Conservation (phyloP, 257 asterid genomes). For the Orobanche coerulescens region DNA sequence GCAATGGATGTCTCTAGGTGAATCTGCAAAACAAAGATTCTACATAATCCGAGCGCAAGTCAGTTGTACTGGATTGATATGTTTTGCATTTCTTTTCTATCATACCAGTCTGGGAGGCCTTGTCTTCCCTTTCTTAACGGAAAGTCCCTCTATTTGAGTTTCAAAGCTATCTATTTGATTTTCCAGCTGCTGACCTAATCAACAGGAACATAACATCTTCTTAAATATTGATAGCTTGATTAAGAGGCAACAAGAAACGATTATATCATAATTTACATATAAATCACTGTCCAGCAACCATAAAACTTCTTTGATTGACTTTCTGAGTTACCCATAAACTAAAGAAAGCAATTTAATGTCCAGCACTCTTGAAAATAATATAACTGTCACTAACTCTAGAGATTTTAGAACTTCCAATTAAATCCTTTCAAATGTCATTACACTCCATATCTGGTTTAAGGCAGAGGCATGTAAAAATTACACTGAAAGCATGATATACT, state of each 20-base stretch:
- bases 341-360: not conserved
- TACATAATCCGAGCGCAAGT: too few species aligned
- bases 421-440: not conserved
- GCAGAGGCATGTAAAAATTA: not conserved
- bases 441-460: constrained; percentile 7
- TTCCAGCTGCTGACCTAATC: too few species aligned
- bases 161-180: too few species aligned
- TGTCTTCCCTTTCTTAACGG: constrained; percentile 89
- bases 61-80: too few species aligned
- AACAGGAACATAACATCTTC: too few species aligned
- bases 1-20: constrained; percentile 42
- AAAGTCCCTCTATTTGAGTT: too few species aligned
- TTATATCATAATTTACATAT: not conserved
- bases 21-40: too few species aligned
- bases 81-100: constrained; percentile 11
- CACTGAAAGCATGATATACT: too few species aligned
- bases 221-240: constrained; percentile 9
- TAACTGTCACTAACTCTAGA: not conserved
- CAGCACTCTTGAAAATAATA: constrained; percentile 4
- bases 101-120: constrained; percentile 94
- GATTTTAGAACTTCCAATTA: too few species aligned
- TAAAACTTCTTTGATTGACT: not conserved
- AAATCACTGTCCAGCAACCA: not conserved
- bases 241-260: constrained; percentile 1
- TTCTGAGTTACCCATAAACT: constrained; percentile 1